A percentile compares a stretch with the other conserved stretches of the same genome.
These are phyloP conservation scores for Terana coerulea DNA, from an alignment of 768 basidiomycete species.

Conservation along the genomic window DNA sequence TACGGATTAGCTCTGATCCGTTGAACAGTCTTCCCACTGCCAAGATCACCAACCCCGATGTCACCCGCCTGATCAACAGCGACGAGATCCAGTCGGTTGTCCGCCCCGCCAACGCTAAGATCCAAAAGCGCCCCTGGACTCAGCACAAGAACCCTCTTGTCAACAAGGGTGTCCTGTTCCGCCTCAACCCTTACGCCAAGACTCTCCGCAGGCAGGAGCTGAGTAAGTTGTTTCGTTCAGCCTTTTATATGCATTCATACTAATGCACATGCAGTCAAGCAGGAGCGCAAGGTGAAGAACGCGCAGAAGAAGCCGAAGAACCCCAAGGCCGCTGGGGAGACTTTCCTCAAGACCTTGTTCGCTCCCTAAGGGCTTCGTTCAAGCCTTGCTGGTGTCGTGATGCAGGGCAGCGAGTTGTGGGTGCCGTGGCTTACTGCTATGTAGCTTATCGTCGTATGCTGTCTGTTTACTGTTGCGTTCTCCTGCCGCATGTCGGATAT, in stretches of 20 bases:
- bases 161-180: constrained; percentile 94
- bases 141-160: constrained; percentile 98
- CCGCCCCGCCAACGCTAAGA: constrained; percentile 81
- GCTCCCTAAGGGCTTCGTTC: constrained; percentile 57
- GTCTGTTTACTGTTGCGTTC: constrained; percentile 1
- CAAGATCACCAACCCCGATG: constrained; percentile 96
- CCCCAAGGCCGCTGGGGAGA: constrained; percentile 64
- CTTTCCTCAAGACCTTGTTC: constrained; percentile 81
- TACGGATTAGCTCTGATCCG: background rate
- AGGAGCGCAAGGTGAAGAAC: constrained; percentile 65
- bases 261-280: constrained; percentile 54
- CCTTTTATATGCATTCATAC: constrained; percentile 7
- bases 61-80: constrained; percentile 97
- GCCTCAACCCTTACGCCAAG: constrained; percentile 98
- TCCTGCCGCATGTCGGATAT: constrained; percentile 12
- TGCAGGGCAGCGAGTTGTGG: constrained; percentile 10
- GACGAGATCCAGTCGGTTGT: constrained; percentile 97
- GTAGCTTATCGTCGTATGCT: constrained; percentile 7
- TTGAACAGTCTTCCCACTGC: constrained; percentile 76
- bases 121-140: constrained; percentile 92
- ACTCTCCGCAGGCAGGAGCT: constrained; percentile 86
- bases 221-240: constrained; percentile 47
- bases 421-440: constrained; percentile 1
- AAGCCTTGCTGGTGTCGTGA: background rate
- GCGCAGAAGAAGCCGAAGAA: constrained; percentile 65